These are phyloP conservation scores for Xylariomycetidae sp. DNA, from an alignment of 2,329 filamentous ascomycete species.

Conservation along the genomic window DNA sequence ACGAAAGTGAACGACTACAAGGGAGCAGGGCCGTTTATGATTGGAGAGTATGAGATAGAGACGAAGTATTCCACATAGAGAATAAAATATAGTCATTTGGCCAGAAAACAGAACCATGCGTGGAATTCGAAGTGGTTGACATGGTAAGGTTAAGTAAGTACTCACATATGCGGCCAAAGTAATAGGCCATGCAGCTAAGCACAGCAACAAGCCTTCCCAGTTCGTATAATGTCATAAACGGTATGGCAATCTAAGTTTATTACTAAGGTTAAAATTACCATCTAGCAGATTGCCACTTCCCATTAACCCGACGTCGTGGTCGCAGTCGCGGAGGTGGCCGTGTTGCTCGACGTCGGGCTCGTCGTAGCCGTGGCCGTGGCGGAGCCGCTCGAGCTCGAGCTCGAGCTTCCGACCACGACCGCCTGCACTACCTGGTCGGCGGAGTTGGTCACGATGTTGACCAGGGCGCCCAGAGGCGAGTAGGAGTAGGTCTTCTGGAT, in stretches of 20 bases:
- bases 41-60: slow-evolving; percentile 31
- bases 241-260: no score
- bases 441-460: slow-evolving; percentile 45
- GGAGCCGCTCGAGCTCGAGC: slow-evolving; percentile 11
- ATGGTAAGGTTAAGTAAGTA: no score
- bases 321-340: neutral
- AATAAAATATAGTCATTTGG: neutral
- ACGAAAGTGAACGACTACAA: slow-evolving; percentile 31
- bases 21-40: slow-evolving; percentile 33
- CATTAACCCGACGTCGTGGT: neutral
- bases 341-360: neutral
- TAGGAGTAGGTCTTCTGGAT: slow-evolving; percentile 45
- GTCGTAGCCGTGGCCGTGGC: slow-evolving; percentile 5
- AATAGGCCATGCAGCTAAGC: no score
- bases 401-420: slow-evolving; percentile 18
- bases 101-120: no score
- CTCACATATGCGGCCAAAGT: no score
- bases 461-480: slow-evolving; percentile 37
- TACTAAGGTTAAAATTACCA: no score
- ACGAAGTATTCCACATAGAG: slow-evolving; percentile 3
- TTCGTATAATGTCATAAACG: no score
- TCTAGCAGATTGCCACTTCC: no score
- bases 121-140: no score
- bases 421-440: slow-evolving; percentile 45
- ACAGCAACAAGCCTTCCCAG: no score